A percentile compares a stretch with the other conserved stretches of the same genome.
Conservation (phyloP, 2,329 filamentous ascomycete species). For the Fusarium sarcochroum region DNA sequence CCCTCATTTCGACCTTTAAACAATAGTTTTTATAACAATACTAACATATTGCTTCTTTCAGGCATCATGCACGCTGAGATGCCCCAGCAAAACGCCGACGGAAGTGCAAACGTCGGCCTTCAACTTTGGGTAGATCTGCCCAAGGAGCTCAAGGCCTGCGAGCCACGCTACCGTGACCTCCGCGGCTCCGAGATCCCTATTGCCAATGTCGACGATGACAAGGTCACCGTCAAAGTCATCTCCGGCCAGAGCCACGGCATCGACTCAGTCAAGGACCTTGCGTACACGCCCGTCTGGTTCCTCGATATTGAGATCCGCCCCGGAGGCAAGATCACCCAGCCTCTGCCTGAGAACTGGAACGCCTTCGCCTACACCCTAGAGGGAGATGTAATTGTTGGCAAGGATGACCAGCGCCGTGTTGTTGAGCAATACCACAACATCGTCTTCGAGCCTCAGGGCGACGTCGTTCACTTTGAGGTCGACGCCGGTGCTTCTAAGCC, state of each 20-base stretch:
- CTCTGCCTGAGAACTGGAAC: constrained; percentile 86
- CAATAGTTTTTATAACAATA: background rate
- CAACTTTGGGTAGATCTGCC: constrained; percentile 98
- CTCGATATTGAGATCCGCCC: constrained; percentile 86
- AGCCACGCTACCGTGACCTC: constrained; percentile 92
- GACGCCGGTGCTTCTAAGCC: constrained; percentile 72
- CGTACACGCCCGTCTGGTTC: constrained; percentile 98
- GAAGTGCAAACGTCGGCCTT: constrained; percentile 84
- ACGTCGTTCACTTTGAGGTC: constrained; percentile 80
- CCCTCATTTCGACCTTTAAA: too few relatives aligned
- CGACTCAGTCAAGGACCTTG: constrained; percentile 89
- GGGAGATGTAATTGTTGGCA: constrained; percentile 76
- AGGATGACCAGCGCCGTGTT: constrained; percentile 62
- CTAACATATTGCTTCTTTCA: constrained; percentile 41
- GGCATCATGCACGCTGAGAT: constrained; percentile 98
- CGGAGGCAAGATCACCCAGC: constrained; percentile 82
- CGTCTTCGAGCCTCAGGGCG: constrained; percentile 85
- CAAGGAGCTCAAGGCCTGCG: constrained; percentile 83
- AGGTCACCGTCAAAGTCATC: constrained; percentile 89
- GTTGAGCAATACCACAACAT: constrained; percentile 87
- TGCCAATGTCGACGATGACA: constrained; percentile 78
- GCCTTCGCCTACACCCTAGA: constrained; percentile 89
- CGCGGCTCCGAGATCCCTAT: constrained; percentile 82
- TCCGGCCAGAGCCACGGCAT: constrained; percentile 86
- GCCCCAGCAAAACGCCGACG: constrained; percentile 84